phyloP scores from a whole-genome alignment of 805 yeast genomes.

The Zygoascus tannicola region DNA sequence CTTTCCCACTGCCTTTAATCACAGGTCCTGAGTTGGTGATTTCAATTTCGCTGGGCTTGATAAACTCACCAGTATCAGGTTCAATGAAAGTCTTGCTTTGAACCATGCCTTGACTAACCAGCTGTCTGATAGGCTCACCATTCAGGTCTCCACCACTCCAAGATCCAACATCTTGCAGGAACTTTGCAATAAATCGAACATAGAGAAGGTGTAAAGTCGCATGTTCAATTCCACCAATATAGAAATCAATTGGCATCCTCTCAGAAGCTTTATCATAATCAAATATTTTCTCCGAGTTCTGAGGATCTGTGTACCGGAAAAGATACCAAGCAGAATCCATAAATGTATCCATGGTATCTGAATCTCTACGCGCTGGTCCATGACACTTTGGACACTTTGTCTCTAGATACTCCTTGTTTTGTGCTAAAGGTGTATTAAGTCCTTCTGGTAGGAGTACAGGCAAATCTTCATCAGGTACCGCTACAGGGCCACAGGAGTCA shows the following conservation, averaged over 20 bases:
- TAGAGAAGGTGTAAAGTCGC: constrained; percentile 88
- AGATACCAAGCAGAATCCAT: constrained; percentile 98
- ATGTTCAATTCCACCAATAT: constrained; percentile 94
- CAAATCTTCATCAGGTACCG: constrained; percentile 80
- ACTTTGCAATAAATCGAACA: constrained; percentile 77
- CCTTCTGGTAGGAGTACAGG: constrained; percentile 72
- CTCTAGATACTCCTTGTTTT: constrained; percentile 57
- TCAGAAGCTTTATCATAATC: constrained; percentile 38
- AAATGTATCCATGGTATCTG: constrained; percentile 98
- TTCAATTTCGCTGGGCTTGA: constrained; percentile 70
- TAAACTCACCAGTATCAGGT: constrained; percentile 61
- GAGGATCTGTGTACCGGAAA: constrained; percentile 72
- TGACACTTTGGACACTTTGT: constrained; percentile 73
- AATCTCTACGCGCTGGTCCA: constrained; percentile 67
- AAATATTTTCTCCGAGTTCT: constrained; percentile 51
- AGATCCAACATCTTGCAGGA: constrained; percentile 44
- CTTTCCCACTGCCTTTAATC: constrained; percentile 40
- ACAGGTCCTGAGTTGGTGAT: constrained; percentile 31
- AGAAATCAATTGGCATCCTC: constrained; percentile 76
- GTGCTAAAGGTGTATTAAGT: constrained; percentile 53
- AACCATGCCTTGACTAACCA: constrained; percentile 97
- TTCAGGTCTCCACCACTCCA: constrained; percentile 52
- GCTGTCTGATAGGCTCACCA: constrained; percentile 73
- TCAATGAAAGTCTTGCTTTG: constrained; percentile 79
- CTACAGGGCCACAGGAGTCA: constrained; percentile 73